Conservation (phyloP, 139 green algal species). For the Auxenochlorella pyrenoidosa region DNA sequence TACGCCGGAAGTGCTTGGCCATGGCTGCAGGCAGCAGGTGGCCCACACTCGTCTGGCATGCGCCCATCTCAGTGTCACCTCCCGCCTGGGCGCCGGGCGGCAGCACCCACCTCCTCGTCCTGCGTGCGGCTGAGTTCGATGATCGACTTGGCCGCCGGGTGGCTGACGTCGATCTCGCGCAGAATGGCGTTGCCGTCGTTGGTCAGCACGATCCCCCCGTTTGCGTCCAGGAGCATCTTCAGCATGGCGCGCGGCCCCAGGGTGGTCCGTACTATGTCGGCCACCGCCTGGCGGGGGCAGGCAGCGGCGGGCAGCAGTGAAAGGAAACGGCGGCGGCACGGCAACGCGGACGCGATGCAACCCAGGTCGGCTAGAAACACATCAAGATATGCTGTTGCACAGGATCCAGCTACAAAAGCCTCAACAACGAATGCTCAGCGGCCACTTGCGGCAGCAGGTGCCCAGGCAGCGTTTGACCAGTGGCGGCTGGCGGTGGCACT, state of each 20-base stretch:
- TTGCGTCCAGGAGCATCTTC: conserved; percentile 99
- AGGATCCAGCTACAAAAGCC: background rate
- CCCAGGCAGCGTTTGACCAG: background rate
- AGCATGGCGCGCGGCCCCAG: conserved; percentile 97
- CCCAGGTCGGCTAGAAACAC: background rate
- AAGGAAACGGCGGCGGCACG: background rate
- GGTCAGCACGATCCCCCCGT: conserved; percentile 96
- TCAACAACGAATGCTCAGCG: too few relatives aligned
- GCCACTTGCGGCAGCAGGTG: background rate
- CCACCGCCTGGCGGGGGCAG: conserved; percentile 77
- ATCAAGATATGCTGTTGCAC: background rate
- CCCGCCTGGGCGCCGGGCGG: background rate
- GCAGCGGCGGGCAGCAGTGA: background rate
- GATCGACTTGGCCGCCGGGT: conserved; percentile 98
- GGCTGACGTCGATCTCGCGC: conserved; percentile 96
- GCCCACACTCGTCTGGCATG: too few relatives aligned
- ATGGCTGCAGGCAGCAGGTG: too few relatives aligned
- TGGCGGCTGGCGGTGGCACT: background rate
- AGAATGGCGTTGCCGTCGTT: conserved; percentile 99
- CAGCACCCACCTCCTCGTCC: conserved; percentile 76
- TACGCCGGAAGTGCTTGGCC: too few relatives aligned
- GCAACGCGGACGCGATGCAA: background rate
- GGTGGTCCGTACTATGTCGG: conserved; percentile 98
- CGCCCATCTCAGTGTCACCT: background rate
- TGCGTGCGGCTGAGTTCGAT: conserved; percentile 98